Conservation (phyloP, 164 flowering plant genomes). For the Piper betle region DNA sequence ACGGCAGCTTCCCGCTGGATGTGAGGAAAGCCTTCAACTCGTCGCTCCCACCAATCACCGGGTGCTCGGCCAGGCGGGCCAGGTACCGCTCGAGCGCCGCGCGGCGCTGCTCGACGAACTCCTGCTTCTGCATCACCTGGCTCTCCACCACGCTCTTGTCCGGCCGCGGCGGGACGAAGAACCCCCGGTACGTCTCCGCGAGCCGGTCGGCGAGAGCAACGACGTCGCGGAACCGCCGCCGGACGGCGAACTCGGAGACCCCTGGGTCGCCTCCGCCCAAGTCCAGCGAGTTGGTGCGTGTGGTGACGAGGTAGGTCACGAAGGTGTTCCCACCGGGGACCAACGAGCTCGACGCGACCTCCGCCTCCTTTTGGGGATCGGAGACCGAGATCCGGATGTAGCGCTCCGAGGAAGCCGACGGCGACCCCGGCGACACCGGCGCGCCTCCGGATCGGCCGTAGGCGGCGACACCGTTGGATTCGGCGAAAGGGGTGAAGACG, state of each 20-base stretch:
- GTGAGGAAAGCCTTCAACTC: slow-evolving; percentile 74
- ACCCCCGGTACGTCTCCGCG: slow-evolving; percentile 65
- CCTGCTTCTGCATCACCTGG: slow-evolving; percentile 97
- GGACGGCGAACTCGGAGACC: slow-evolving; percentile 42
- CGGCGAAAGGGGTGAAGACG: slow-evolving; percentile 32
- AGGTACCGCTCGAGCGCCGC: slow-evolving; percentile 87
- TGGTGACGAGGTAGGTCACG: slow-evolving; percentile 59
- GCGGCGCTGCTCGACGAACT: slow-evolving; percentile 89
- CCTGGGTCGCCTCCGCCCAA: slow-evolving; percentile 24
- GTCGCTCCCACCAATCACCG: slow-evolving; percentile 66
- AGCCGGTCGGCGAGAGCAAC: slow-evolving; percentile 70
- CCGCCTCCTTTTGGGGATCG: slow-evolving; percentile 70
- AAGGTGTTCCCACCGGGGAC: slow-evolving; percentile 68
- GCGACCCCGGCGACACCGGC: slow-evolving; percentile 16
- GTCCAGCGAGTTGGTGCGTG: slow-evolving; percentile 53
- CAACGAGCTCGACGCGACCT: slow-evolving; percentile 37
- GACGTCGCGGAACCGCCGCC: slow-evolving; percentile 68
- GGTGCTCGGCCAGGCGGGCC: slow-evolving; percentile 65
- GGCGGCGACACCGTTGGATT: slow-evolving; percentile 4
- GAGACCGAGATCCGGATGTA: slow-evolving; percentile 59
- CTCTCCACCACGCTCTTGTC: slow-evolving; percentile 94
- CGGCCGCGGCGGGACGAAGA: slow-evolving; percentile 72
- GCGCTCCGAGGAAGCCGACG: slow-evolving; percentile 16
- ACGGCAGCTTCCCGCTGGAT: slow-evolving; percentile 69
- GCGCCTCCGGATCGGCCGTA: slow-evolving; percentile 16